A percentile compares a stretch with the other conserved stretches of the same genome.
Evolutionary conservation across 805 yeast species (phyloP).

Genomic region (Kazachstania viticola): DNA sequence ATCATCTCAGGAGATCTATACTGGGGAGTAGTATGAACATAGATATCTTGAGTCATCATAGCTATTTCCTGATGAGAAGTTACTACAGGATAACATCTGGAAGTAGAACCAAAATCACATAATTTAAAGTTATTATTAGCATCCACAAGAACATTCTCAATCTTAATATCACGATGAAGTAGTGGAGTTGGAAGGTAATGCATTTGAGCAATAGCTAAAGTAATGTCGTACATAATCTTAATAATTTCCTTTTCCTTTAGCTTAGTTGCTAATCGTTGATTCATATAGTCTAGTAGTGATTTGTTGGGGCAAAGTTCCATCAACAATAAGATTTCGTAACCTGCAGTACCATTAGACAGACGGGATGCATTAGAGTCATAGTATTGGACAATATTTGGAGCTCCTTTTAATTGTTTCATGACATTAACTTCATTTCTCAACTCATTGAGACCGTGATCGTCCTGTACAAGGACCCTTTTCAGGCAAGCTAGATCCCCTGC

Average conservation of each 20-base stretch:
- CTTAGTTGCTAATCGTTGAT: constrained; percentile 69
- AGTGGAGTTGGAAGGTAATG: constrained; percentile 60
- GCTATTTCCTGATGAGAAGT: constrained; percentile 75
- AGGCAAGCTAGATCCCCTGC: constrained; percentile 48
- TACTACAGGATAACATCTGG: constrained; percentile 38
- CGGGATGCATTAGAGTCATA: constrained; percentile 72
- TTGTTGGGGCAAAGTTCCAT: constrained; percentile 92
- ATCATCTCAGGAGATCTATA: constrained; percentile 95
- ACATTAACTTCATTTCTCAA: constrained; percentile 73
- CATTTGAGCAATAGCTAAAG: constrained; percentile 77
- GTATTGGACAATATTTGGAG: constrained; percentile 52
- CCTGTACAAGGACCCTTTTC: constrained; percentile 65
- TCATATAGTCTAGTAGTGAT: constrained; percentile 89
- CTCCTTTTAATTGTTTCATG: constrained; percentile 50
- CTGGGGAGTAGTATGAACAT: constrained; percentile 91
- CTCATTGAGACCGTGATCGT: constrained; percentile 54
- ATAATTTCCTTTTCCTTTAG: constrained; percentile 67
- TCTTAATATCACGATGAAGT: constrained; percentile 88
- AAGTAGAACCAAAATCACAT: constrained; percentile 90
- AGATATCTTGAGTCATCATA: constrained; percentile 70
- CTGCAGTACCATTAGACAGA: constrained; percentile 26
- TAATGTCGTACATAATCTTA: constrained; percentile 72
- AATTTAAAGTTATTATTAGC: constrained; percentile 58
- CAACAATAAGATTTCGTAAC: constrained; percentile 77
- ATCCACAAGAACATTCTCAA: constrained; percentile 85